Evolutionary conservation across 140 eudicot species (phyloP), one percentile per base, ranked within the genome.

Genomic region (Cichorium intybus): DNA sequence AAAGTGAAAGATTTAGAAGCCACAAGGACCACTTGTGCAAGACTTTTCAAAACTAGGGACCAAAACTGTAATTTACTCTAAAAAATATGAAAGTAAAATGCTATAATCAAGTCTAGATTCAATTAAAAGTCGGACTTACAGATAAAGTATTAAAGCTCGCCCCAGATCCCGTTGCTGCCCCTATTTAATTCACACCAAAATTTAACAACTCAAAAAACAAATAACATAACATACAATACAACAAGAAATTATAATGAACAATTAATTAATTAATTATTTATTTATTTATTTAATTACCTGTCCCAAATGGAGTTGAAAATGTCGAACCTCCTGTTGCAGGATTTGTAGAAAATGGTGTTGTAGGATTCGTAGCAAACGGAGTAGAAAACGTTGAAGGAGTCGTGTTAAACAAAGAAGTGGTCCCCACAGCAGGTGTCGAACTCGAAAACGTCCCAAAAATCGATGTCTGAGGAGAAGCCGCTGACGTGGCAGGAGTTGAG

Each of bases 81-180:
- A n/a, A n/a, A n/a, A n/a, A n/a, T n/a, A n/a, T n/a, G n/a, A n/a
- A n/a, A n/a, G n/a, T n/a, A n/a, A n/a, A n/a, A n/a, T n/a, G n/a
- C n/a, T n/a, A n/a, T n/a, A n/a, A n/a, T n/a, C n/a, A n/a, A n/a
- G n/a, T n/a, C n/a, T n/a, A n/a, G n/a, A n/a, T n/a, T 9, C 22
- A 46, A 58, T 12, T n/a, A 21, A 16, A 63, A 53, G 17, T 37
- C 60, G 12, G 43, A 82, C 96, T 90, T 73, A 90, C 97, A 22
- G 95, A 79, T 73, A 72, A 21, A 59, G 81, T 84, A 24, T 80
- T 83, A 66, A 87, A 87, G 78, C 97, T 90, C 48, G 95, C 81
- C 46, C 95, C 93, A 8, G 97, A 84, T 75, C 84, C 97, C 34
- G 86, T 76, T 37, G 85, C 95, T 76, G 96, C 88, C 64, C 97